Evolutionary conservation across 345 rosid species (phyloP).

Genomic region (Capsella bursapastoris): DNA sequence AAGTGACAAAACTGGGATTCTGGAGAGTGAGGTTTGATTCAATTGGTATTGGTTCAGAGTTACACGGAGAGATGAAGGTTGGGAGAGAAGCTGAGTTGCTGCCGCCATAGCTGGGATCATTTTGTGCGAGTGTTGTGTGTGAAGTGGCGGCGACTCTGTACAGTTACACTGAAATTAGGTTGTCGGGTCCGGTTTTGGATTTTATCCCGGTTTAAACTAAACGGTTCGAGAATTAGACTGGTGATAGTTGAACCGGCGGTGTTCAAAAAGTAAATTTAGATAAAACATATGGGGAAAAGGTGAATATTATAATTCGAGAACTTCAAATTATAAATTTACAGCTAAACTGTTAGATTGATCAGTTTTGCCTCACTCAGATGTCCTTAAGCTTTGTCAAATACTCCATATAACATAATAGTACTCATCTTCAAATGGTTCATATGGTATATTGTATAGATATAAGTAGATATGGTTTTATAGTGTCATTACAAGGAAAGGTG

Average conservation of each 20-base stretch:
- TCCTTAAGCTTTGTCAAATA: too few species aligned
- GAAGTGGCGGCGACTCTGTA: constrained; percentile 9
- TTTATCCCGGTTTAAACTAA: not conserved
- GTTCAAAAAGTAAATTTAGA: not conserved
- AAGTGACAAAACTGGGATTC: constrained; percentile 49
- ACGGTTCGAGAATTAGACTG: too few species aligned
- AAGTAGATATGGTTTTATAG: not conserved
- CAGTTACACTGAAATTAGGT: not conserved
- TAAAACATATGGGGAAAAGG: too few species aligned
- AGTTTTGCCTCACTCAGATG: not conserved
- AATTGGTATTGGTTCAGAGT: constrained; percentile 45
- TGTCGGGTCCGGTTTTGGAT: constrained; percentile 17
- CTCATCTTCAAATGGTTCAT: not conserved
- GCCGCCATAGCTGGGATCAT: constrained; percentile 36
- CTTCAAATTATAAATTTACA: not conserved
- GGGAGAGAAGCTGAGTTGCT: constrained; percentile 40
- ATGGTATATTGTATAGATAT: too few species aligned
- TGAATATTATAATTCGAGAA: not conserved
- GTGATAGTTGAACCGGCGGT: constrained; percentile 5
- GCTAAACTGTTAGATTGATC: not conserved
- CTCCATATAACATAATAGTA: too few species aligned
- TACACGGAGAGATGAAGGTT: constrained; percentile 48
- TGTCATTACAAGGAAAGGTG: not conserved
- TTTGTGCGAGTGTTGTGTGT: not conserved
- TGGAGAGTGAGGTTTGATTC: constrained; percentile 49